phyloP scores from a whole-genome alignment of 768 basidiomycete species.

The Phlebiopsis gigantea region DNA sequence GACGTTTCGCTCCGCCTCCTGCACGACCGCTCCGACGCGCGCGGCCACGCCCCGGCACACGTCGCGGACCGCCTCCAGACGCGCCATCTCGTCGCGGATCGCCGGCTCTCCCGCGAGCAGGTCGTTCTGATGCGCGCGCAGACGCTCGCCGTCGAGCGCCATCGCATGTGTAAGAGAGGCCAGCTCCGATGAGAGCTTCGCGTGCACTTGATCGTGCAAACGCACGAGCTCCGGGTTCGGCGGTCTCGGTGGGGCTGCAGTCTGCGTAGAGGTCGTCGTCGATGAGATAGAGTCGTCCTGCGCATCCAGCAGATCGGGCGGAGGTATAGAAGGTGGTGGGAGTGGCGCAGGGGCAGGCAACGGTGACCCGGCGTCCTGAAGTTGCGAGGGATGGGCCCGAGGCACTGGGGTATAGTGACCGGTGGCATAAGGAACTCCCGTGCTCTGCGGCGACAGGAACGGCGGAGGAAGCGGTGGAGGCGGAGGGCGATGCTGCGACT shows the following conservation, averaged over 20 bases:
- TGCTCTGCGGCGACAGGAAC: conserved; percentile 20
- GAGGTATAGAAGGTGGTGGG: conserved; percentile 22
- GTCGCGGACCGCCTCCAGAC: conserved; percentile 87
- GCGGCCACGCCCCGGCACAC: conserved; percentile 80
- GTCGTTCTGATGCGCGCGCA: conserved; percentile 79
- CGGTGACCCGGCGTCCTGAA: conserved; percentile 3
- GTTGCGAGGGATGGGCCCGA: no score
- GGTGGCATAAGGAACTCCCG: conserved; percentile 20
- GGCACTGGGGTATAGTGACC: conserved; percentile 19
- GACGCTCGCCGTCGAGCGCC: conserved; percentile 61
- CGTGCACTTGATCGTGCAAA: conserved; percentile 72
- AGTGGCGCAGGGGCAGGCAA: conserved; percentile 5
- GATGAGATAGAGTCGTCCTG: conserved; percentile 32
- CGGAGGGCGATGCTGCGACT: conserved; percentile 14
- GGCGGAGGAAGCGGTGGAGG: conserved; percentile 25
- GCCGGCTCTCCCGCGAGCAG: conserved; percentile 89
- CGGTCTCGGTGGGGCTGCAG: conserved; percentile 64
- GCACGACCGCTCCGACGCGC: conserved; percentile 58
- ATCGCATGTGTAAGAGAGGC: conserved; percentile 63
- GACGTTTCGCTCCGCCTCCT: conserved; percentile 67
- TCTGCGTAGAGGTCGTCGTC: conserved; percentile 18
- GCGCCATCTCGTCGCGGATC: conserved; percentile 92
- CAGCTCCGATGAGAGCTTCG: conserved; percentile 67
- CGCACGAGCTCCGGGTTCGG: conserved; percentile 86
- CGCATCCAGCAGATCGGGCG: conserved; percentile 61